Conservation (phyloP, 768 basidiomycete genomes). For the Mycena alexandri region DNA sequence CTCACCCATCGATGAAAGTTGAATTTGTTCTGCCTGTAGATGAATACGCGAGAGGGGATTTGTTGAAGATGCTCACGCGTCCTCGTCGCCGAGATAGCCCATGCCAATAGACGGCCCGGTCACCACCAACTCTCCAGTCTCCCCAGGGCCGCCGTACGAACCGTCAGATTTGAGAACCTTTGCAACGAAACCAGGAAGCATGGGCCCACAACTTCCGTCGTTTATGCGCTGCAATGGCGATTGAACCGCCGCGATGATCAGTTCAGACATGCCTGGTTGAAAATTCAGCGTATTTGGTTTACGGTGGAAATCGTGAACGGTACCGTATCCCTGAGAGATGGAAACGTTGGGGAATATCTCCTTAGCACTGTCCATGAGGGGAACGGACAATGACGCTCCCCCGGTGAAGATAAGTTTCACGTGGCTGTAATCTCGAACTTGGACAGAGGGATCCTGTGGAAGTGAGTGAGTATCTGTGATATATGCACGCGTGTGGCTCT, state of each 20-base stretch:
- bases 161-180: constrained; percentile 49
- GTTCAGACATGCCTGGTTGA: constrained; percentile 52
- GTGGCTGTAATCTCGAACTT: background rate
- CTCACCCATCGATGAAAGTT: constrained; percentile 53
- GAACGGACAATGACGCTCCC: background rate
- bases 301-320: background rate
- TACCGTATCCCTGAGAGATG: constrained; percentile 5
- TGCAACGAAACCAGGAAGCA: constrained; percentile 53
- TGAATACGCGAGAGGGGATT: background rate
- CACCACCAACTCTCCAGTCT: background rate
- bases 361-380: background rate
- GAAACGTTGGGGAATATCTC: background rate
- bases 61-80: background rate
- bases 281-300: background rate
- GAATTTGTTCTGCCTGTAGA: background rate
- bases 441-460: constrained; percentile 50
- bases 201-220: constrained; percentile 54
- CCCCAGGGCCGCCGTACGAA: background rate
- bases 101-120: background rate
- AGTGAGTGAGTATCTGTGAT: background rate
- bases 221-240: constrained; percentile 43
- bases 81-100: background rate
- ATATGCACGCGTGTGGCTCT: too few species aligned
- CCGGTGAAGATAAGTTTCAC: background rate
- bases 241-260: constrained; percentile 48